phyloP scores from a whole-genome alignment of 1,284 basidiomycete species.

The Laetiporus sulphureus region DNA sequence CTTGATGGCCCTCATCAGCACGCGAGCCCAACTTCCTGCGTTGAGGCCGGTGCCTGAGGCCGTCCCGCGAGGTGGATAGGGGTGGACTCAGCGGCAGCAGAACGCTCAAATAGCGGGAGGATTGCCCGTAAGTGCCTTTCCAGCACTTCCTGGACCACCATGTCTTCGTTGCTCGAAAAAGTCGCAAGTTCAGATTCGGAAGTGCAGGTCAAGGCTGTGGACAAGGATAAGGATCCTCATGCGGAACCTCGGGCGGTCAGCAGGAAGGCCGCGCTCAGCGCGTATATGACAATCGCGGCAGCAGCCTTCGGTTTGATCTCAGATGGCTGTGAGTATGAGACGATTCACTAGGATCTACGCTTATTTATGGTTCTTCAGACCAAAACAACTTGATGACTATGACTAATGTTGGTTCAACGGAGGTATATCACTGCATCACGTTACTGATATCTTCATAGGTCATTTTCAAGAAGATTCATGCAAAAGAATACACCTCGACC shows the following conservation, averaged over 20 bases:
- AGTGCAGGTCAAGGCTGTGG: too few relatives aligned
- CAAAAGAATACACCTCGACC: constrained; percentile 47
- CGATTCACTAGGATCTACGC: not conserved
- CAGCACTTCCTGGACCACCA: too few relatives aligned
- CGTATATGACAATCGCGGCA: constrained; percentile 56
- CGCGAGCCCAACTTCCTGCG: too few relatives aligned
- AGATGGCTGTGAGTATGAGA: constrained; percentile 51
- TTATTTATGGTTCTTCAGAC: constrained; percentile 32
- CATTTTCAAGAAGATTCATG: constrained; percentile 56
- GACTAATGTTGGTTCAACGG: constrained; percentile 39
- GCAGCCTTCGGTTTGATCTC: constrained; percentile 63
- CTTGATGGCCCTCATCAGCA: too few relatives aligned
- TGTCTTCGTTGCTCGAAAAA: too few relatives aligned
- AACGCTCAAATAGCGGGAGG: too few relatives aligned
- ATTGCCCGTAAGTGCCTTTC: too few relatives aligned
- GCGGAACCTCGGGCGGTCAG: not conserved
- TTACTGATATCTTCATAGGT: constrained; percentile 33
- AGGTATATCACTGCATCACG: not conserved
- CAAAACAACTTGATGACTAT: constrained; percentile 68
- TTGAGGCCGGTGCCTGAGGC: too few relatives aligned
- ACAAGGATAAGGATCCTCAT: too few relatives aligned
- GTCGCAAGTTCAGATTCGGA: too few relatives aligned
- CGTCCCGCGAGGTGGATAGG: too few relatives aligned
- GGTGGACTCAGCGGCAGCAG: too few relatives aligned
- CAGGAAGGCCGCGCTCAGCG: constrained; percentile 39